Evolutionary conservation across 208 protist genomes (phyloP).

Genomic region (Trypanosoma congolense): DNA sequence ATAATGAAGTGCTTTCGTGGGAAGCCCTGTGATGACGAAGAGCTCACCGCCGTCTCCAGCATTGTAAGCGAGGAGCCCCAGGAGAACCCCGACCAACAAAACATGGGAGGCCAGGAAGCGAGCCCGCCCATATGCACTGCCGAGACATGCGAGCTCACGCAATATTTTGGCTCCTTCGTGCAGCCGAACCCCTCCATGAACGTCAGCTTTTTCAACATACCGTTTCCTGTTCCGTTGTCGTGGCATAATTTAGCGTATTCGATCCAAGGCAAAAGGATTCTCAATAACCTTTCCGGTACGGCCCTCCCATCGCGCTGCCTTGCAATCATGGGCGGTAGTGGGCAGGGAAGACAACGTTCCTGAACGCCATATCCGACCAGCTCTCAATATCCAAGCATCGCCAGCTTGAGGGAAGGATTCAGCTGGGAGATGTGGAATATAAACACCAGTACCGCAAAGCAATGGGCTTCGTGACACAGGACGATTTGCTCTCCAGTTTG

Average conservation of each 20-base stretch:
- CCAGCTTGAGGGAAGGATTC: slow-evolving; percentile 41
- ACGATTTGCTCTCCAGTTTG: slow-evolving; percentile 69
- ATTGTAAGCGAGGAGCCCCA: slow-evolving; percentile 8
- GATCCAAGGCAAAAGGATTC: slow-evolving; percentile 40
- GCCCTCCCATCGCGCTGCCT: slow-evolving; percentile 68
- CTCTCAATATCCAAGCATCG: slow-evolving; percentile 32
- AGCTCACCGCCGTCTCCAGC: slow-evolving; percentile 18
- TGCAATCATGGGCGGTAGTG: slow-evolving; percentile 78
- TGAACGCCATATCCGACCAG: slow-evolving; percentile 75
- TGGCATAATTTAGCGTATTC: slow-evolving; percentile 72
- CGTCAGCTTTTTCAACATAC: slow-evolving; percentile 18
- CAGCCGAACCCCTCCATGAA: slow-evolving; percentile 39
- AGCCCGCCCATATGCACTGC: no score
- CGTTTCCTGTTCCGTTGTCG: slow-evolving; percentile 54
- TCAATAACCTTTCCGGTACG: slow-evolving; percentile 62
- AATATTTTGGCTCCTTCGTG: slow-evolving; percentile 30
- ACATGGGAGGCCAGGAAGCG: not conserved
- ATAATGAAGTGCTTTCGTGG: not conserved
- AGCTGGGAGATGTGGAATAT: slow-evolving; percentile 65
- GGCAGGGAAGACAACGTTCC: slow-evolving; percentile 88
- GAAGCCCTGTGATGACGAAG: not conserved
- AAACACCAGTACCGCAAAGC: slow-evolving; percentile 50
- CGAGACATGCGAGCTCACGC: not conserved
- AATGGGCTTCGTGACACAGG: slow-evolving; percentile 78
- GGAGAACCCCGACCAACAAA: not conserved